Conservation (phyloP, 2,329 filamentous ascomycete genomes). For the Exophiala sp. region DNA sequence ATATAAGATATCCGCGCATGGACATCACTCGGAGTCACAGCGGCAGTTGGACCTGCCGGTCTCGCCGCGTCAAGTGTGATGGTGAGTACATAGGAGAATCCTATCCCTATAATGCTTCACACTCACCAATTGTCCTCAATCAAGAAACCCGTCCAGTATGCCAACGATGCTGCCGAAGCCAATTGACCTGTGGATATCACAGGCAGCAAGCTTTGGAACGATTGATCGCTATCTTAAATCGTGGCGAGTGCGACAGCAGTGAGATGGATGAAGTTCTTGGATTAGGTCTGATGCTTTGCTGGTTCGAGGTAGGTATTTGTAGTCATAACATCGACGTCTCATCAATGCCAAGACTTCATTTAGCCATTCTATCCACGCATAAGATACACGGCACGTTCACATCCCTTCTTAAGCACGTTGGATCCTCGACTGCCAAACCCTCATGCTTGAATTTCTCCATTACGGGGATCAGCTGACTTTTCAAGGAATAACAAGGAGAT, state of each 20-base stretch:
- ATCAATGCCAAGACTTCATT: too few relatives aligned
- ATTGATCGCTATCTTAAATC: conserved; percentile 4
- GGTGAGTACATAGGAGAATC: conserved; percentile 17
- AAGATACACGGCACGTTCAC: too few relatives aligned
- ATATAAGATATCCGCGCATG: neutral
- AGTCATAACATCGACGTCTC: too few relatives aligned
- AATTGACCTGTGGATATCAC: conserved; percentile 24
- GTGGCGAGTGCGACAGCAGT: conserved; percentile 2
- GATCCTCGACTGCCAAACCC: too few relatives aligned
- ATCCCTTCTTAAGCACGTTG: too few relatives aligned
- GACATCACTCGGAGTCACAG: conserved; percentile 29
- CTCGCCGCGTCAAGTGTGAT: conserved; percentile 49
- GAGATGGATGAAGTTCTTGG: conserved; percentile 31
- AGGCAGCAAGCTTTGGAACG: conserved; percentile 10
- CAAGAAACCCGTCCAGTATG: conserved; percentile 27
- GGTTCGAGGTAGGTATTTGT: conserved; percentile 29
- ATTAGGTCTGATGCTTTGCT: conserved; percentile 31
- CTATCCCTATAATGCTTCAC: neutral
- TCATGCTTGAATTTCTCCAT: too few relatives aligned
- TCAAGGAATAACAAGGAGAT: too few relatives aligned
- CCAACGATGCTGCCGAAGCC: conserved; percentile 20
- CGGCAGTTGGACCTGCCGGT: conserved; percentile 49
- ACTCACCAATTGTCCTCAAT: neutral
- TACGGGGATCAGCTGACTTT: too few relatives aligned
- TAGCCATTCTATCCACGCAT: too few relatives aligned